Evolutionary conservation across 495 filamentous ascomycete genomes (phyloP), one percentile per base, ranked within the genome.

Genomic region (Patellaria atrata): DNA sequence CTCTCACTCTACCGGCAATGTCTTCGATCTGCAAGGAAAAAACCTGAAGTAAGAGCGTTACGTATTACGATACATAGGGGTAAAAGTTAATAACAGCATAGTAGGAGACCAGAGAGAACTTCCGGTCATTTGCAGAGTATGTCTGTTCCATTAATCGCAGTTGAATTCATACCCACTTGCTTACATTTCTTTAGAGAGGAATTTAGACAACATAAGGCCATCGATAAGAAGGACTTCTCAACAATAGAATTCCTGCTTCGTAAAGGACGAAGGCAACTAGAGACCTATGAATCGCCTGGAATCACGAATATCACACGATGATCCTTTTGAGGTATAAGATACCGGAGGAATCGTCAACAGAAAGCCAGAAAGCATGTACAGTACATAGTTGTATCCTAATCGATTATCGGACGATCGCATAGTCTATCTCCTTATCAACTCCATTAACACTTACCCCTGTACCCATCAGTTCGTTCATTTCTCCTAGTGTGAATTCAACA

Each of bases 231-330:
- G 52, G 84, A 96, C 52, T 96, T 96, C 56, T 58, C 59, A 27
- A 71, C 85, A 2, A 76, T 97, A 39, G 89, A 97, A 56, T 91
- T 81, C 59, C 62, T 94, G 3, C 52, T 97, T 20, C 70, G 87
- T 28, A 86, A 80, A 51, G 89, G 89, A 24, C 66, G 72, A 20
- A 70, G 81, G 33, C 85, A 96, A 56, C 59, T 97, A 16, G 85
- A 94, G 33, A 70, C 76, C 36, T 96, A 91, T 58, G 72, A 77
- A 12, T 70, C 75, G 5, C 75, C 84, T 15, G 80, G 78, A 2
- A 82, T 94, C 52, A 83, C 72, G 50, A 82, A 92, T 55, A 79
- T 97, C 41, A 49, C 57, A 47, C 62, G 45, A 44, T 58, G 50
- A 55, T 13, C n/a, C n/a, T n/a, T n/a, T n/a, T n/a, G n/a, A n/a